Evolutionary conservation across 2,329 filamentous ascomycete genomes (phyloP), one percentile per base, ranked within the genome.

Genomic region (Diplodia scrobiculata): DNA sequence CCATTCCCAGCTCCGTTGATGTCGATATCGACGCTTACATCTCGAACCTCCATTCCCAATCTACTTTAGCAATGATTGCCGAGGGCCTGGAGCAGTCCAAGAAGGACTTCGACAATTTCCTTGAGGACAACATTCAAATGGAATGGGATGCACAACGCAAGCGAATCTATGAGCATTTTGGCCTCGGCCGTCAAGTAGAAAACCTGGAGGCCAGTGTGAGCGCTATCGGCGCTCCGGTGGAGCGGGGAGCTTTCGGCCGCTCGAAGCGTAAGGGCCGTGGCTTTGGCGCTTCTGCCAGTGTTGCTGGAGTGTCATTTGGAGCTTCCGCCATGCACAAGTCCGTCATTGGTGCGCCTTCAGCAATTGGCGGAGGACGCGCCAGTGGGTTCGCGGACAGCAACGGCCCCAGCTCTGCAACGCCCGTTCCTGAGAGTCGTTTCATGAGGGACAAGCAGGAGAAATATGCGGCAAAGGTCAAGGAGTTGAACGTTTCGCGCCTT

Each of bases 141-240:
- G 92, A 98, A 76, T 98, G 95, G 93, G 93, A 97, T 72, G 89
- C 90, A 17, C 94, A 98, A 80, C 89, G 94, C 69, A 91, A 91
- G 77, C 89, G 89, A 70, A 97, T 99, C 69, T 98, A 97, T 78
- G 89, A 97, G 73, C 95, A 99, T 78, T 98, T 99, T 77, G 95
- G 95, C 14, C 89, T 99, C 17, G 83, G 81, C 51, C 81, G 79
- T 69, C 80, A 76, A 69, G 76, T 73, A 58, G 78, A 78, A 63
- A 59, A 64, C 25, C 71, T 77, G 69, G 74, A 74, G 21, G 75
- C 74, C 36, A 75, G 73, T 6, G 73, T 77, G 36, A 76, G 75
- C 65, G 74, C 75, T 19, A 73, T 72, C 29, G 68, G 75, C 67
- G 69, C 75, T 75, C 68, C 76, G 55, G 71, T 70, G n/a, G 67